Base-by-base conservation (phyloP, 2,329 filamentous ascomycete species). In the Exophiala viscosa region DNA sequence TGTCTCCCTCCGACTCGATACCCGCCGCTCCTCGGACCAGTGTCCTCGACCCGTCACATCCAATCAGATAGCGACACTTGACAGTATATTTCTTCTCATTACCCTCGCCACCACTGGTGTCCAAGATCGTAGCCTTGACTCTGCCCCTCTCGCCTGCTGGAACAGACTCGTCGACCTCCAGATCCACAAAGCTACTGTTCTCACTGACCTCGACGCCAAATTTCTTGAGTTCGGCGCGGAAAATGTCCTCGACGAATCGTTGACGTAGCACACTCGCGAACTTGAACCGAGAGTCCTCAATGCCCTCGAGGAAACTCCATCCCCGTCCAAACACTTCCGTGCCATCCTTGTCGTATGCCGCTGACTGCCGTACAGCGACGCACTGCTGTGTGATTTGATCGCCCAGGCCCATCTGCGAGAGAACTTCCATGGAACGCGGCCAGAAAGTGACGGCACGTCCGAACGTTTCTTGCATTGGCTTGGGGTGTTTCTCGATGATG, bases 391-490 rank as follows among this genome's bases (percentile, higher is more conserved):
- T 69, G 34, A 81, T 70, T 6, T 72, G 66, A 20, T 80, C 76
- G 1, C 72, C 71, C 6, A 81, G 69, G 18, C 70, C 73, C 1
- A 81, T 68, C 54, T 79, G 76, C 48, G 79, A 76, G 1, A 82
- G 71, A 64, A 79, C 73, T 63, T 81, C 78, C 38, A 68, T 69
- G 5, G 73, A 76, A 1, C 78, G 69, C 1, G 77, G 76, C 52
- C 75, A 81, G 2, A 81, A 71, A 0, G 78, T 78, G 53, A 79
- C 78, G 10, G 78, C 78, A 6, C 78, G 73, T 13, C 78, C 78
- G 63, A 77, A 79, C n/a, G 72, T 64, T 51, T 78, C 75, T 60
- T 79, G 77, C 1, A 69, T 65, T 0, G 73, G 71, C 59, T 79
- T 79, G 31, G 69, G 63, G 41, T 77, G 62, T 52, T 76, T 73